These are phyloP conservation scores for Cinnamomum chago DNA, from an alignment of 164 flowering plant species.

Conservation along the genomic window DNA sequence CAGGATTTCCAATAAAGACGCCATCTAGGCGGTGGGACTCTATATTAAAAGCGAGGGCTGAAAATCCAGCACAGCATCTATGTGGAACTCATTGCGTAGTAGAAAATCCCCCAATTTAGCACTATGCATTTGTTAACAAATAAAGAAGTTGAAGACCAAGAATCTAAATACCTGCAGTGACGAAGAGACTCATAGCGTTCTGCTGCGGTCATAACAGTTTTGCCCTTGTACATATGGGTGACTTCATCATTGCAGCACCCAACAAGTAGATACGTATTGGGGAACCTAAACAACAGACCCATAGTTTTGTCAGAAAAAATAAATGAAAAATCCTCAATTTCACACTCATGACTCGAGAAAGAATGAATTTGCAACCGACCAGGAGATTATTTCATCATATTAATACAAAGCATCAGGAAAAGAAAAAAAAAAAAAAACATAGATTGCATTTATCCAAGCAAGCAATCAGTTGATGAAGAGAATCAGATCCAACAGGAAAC, in stretches of 20 bases:
- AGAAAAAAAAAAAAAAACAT: too few species aligned
- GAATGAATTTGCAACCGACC: neutral
- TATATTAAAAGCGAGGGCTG: too few species aligned
- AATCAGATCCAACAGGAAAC: too few species aligned
- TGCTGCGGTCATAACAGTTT: slow-evolving; percentile 81
- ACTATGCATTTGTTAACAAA: too few species aligned
- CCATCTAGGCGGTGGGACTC: too few species aligned
- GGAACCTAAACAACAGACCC: slow-evolving; percentile 51
- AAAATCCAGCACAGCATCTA: too few species aligned
- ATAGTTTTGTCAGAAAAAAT: neutral
- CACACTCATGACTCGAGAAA: neutral
- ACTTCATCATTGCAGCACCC: slow-evolving; percentile 90
- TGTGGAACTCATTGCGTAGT: too few species aligned
- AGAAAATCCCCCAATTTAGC: too few species aligned
- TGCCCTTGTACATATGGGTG: slow-evolving; percentile 84
- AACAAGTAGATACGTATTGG: slow-evolving; percentile 78
- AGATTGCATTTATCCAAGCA: neutral
- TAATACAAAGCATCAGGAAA: neutral
- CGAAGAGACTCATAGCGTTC: slow-evolving; percentile 95
- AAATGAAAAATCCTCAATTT: neutral
- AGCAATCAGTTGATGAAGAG: neutral
- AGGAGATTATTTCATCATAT: neutral
- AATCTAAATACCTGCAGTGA: slow-evolving; percentile 71
- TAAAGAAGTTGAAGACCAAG: neutral
- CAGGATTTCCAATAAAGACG: too few species aligned